Percentiles rank a stretch among this genome's conserved stretches.
Conservation (phyloP, 2,329 filamentous ascomycete genomes). For the Rosellinia necatrix region DNA sequence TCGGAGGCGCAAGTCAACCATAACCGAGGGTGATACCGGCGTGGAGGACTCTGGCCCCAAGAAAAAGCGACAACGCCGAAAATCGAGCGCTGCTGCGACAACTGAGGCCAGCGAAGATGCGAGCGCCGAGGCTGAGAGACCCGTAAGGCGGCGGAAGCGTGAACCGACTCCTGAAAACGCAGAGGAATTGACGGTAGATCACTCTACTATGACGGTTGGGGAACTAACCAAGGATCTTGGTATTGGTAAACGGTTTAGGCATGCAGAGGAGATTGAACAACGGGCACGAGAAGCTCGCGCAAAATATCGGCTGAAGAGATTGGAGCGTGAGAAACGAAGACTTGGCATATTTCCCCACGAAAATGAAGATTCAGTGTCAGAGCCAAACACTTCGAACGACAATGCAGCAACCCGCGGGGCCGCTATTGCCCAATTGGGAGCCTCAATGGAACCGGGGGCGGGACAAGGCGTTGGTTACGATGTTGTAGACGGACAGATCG, state of each 20-base stretch:
- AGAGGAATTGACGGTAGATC: conserved; percentile 66
- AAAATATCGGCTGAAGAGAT: conserved; percentile 46
- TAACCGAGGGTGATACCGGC: conserved; percentile 15
- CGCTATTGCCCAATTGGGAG: conserved; percentile 27
- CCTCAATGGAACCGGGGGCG: conserved; percentile 36
- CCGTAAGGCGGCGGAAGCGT: conserved; percentile 43
- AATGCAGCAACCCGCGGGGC: conserved; percentile 31
- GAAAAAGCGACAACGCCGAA: conserved; percentile 39
- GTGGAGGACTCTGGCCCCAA: conserved; percentile 36
- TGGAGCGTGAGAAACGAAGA: conserved; percentile 41
- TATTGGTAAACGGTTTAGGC: conserved; percentile 75
- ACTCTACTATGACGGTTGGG: conserved; percentile 70
- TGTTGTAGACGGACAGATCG: conserved; percentile 73
- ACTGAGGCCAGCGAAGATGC: conserved; percentile 30
- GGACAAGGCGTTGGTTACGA: conserved; percentile 47
- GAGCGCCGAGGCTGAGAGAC: conserved; percentile 29
- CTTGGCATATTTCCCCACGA: conserved; percentile 35
- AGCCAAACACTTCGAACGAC: conserved; percentile 29
- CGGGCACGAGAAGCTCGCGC: conserved; percentile 58
- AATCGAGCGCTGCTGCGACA: conserved; percentile 20
- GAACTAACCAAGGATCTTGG: conserved; percentile 72
- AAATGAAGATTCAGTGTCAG: conserved; percentile 28
- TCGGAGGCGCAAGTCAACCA: conserved; percentile 36
- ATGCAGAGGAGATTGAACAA: conserved; percentile 72
- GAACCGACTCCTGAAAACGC: conserved; percentile 67